Conservation (phyloP, 2,329 filamentous ascomycete species). For the Cladosporium sp. region DNA sequence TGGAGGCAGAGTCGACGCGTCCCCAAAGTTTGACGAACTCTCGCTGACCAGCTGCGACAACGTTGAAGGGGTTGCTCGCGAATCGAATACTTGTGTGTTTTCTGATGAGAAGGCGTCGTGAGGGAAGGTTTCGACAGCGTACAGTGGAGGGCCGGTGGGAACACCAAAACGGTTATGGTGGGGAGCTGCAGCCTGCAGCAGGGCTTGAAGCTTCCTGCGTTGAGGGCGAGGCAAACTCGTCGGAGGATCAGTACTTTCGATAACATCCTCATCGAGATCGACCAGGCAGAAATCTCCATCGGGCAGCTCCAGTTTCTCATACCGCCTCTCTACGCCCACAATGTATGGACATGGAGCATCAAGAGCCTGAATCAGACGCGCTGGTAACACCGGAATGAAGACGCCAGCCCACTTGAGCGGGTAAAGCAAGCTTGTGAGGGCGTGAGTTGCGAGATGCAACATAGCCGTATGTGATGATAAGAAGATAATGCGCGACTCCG, state of each 20-base stretch:
- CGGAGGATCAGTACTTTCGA: slow-evolving; percentile 81
- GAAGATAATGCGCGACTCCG: slow-evolving; percentile 93
- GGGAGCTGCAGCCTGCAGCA: slow-evolving; percentile 86
- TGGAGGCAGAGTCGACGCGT: slow-evolving; percentile 52
- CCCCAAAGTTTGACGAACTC: slow-evolving; percentile 84
- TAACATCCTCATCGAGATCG: slow-evolving; percentile 86
- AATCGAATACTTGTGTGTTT: slow-evolving; percentile 75
- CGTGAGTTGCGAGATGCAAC: slow-evolving; percentile 88
- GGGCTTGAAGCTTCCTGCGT: slow-evolving; percentile 81
- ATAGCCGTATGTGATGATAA: slow-evolving; percentile 94
- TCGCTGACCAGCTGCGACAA: slow-evolving; percentile 85
- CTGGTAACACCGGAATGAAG: slow-evolving; percentile 87
- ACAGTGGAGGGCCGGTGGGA: slow-evolving; percentile 81
- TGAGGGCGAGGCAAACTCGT: slow-evolving; percentile 81
- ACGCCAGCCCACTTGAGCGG: slow-evolving; percentile 92
- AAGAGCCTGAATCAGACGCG: slow-evolving; percentile 81
- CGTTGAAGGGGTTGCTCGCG: slow-evolving; percentile 67
- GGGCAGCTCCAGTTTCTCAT: slow-evolving; percentile 80
- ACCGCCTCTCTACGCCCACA: slow-evolving; percentile 89
- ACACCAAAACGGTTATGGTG: slow-evolving; percentile 87
- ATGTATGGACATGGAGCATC: slow-evolving; percentile 97
- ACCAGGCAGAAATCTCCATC: slow-evolving; percentile 96
- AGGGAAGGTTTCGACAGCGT: slow-evolving; percentile 89
- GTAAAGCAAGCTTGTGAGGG: slow-evolving; percentile 82
- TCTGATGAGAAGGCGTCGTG: slow-evolving; percentile 89